These are phyloP conservation scores for Neurospora sp. DNA, from an alignment of 495 filamentous ascomycete species.

Conservation along the genomic window DNA sequence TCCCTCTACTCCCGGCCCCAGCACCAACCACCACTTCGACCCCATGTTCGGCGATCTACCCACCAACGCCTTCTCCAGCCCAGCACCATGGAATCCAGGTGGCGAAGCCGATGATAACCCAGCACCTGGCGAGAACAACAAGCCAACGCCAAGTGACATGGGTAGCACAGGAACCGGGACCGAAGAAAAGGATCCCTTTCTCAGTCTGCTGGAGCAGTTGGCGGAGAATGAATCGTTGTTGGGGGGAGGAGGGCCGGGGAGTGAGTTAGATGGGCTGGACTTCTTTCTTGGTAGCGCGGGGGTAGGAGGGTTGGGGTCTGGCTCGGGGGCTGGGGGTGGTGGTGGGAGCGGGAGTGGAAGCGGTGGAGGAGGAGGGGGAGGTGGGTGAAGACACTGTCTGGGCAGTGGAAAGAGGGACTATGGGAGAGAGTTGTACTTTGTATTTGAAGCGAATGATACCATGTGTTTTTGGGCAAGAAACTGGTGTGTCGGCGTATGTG, in stretches of 20 bases:
- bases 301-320: neutral
- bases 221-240: constrained; percentile 58
- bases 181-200: constrained; percentile 67
- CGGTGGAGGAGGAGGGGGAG: neutral
- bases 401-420: neutral
- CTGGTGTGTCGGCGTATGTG: neutral
- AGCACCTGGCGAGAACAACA: constrained; percentile 9
- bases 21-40: constrained; percentile 31
- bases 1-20: constrained; percentile 10
- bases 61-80: constrained; percentile 35
- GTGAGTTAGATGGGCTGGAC: constrained; percentile 46
- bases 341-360: neutral
- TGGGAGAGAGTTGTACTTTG: neutral
- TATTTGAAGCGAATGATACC: neutral
- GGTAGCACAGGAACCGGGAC: constrained; percentile 28
- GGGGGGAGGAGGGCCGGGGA: constrained; percentile 30
- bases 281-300: constrained; percentile 44
- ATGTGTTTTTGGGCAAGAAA: neutral
- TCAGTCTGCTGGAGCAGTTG: constrained; percentile 68
- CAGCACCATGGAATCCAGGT: constrained; percentile 26
- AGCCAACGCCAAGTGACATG: constrained; percentile 31
- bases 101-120: too few species aligned
- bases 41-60: constrained; percentile 45
- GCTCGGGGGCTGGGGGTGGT: neutral
- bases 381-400: neutral